These are phyloP conservation scores for Amphirosellinia nigrospora DNA, from an alignment of 495 filamentous ascomycete species.

Conservation along the genomic window DNA sequence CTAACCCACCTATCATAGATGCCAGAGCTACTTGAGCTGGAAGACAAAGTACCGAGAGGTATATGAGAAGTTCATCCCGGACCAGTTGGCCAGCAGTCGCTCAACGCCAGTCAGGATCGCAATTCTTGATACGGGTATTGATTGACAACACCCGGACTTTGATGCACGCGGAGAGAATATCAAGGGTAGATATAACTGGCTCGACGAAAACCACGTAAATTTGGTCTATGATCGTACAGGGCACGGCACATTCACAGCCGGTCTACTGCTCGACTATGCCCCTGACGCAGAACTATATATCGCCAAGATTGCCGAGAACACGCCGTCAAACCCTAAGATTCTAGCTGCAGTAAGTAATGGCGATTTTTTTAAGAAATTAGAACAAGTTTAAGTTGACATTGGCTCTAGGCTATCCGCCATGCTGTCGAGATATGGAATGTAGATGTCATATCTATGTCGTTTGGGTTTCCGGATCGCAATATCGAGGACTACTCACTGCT, in stretches of 20 bases:
- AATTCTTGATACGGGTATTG: slow-evolving; percentile 32
- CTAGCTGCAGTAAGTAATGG: slow-evolving; percentile 23
- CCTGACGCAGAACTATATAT: slow-evolving; percentile 29
- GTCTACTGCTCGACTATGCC: slow-evolving; percentile 23
- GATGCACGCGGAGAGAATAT: slow-evolving; percentile 16
- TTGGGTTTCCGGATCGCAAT: slow-evolving; percentile 23
- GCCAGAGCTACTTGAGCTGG: neutral
- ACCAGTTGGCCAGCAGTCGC: neutral
- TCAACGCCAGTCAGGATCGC: slow-evolving; percentile 26
- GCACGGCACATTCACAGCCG: slow-evolving; percentile 13
- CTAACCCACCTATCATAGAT: too few relatives aligned
- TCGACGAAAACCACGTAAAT: neutral
- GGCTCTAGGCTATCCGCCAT: slow-evolving; percentile 26
- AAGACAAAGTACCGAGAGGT: slow-evolving; percentile 8
- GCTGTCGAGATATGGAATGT: slow-evolving; percentile 27
- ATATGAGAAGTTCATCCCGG: slow-evolving; percentile 2
- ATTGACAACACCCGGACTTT: neutral
- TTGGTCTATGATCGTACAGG: slow-evolving; percentile 2
- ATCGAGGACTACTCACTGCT: slow-evolving; percentile 7
- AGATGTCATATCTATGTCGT: slow-evolving; percentile 35
- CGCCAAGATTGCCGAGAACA: slow-evolving; percentile 20
- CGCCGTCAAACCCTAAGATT: neutral
- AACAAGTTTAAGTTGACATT: neutral
- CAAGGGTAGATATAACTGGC: slow-evolving; percentile 5
- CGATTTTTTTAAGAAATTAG: too few relatives aligned